Conservation (phyloP, 139 green algal species). For the Eudorina sp. region DNA sequence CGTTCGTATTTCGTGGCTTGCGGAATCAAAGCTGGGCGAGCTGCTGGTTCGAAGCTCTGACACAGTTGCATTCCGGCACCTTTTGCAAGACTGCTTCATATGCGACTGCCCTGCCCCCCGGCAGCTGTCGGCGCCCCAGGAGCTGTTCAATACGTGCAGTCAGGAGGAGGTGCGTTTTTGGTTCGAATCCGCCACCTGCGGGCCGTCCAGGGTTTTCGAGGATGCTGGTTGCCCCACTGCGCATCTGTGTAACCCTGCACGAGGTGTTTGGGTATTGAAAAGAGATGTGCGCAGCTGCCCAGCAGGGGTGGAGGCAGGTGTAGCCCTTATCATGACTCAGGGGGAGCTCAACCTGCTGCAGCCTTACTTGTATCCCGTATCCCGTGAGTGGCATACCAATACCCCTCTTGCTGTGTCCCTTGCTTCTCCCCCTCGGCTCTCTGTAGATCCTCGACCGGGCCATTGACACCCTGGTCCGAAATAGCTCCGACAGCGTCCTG, state of each 20-base stretch:
- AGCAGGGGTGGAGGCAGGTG: background rate
- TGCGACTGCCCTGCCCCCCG: background rate
- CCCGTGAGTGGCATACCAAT: too few species aligned
- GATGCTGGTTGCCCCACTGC: too few species aligned
- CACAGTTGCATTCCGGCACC: background rate
- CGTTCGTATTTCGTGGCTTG: background rate
- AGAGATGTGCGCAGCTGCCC: background rate
- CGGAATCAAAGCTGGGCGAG: background rate
- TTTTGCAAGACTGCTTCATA: slow-evolving; percentile 13
- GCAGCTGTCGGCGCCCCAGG: background rate
- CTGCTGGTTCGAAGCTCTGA: background rate
- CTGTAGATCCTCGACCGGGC: slow-evolving; percentile 71
- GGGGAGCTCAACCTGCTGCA: background rate
- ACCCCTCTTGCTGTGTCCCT: background rate
- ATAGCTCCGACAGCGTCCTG: slow-evolving; percentile 68
- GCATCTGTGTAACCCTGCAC: background rate
- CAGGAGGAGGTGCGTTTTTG: slow-evolving; percentile 8
- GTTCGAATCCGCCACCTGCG: background rate
- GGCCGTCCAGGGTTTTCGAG: background rate
- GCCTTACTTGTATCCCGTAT: background rate
- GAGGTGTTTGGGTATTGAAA: background rate
- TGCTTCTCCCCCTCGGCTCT: background rate
- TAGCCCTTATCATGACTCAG: background rate
- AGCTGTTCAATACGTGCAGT: slow-evolving; percentile 3
- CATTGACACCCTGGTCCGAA: slow-evolving; percentile 69